Evolutionary conservation across 306 rosid genomes (phyloP).

Genomic region (Quillaja saponaria): DNA sequence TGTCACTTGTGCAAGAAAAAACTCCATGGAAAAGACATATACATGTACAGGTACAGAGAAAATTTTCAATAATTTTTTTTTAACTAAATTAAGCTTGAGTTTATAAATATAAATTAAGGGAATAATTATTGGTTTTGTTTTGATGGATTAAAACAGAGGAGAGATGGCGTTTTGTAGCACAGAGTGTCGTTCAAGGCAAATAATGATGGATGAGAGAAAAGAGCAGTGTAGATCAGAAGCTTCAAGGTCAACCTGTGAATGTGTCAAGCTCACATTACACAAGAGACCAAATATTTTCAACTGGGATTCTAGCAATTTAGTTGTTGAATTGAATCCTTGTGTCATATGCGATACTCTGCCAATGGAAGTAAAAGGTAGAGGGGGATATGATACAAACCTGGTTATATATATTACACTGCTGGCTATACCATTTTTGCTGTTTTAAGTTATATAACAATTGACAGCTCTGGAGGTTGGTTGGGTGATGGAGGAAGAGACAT

Average conservation of each 20-base stretch:
- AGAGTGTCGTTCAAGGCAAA: conserved; percentile 84
- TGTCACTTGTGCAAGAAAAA: conserved; percentile 70
- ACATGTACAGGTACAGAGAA: conserved; percentile 79
- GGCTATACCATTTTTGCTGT: conserved; percentile 21
- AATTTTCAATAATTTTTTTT: no score
- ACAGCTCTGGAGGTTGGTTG: no score
- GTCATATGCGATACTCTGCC: conserved; percentile 6
- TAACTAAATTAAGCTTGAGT: no score
- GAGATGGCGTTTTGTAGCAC: conserved; percentile 83
- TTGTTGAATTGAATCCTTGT: no score
- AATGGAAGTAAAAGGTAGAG: background rate
- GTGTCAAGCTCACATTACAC: conserved; percentile 49
- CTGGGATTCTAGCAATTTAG: conserved; percentile 77
- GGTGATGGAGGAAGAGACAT: no score
- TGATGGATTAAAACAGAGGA: conserved; percentile 53
- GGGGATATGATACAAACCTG: conserved; percentile 8
- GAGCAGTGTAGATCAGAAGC: conserved; percentile 72
- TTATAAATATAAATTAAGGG: background rate
- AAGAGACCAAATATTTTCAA: conserved; percentile 67
- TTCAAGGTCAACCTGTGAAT: conserved; percentile 44
- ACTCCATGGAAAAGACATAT: conserved; percentile 81
- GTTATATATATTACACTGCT: conserved; percentile 28
- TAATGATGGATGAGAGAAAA: conserved; percentile 73
- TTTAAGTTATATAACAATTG: conserved; percentile 22
- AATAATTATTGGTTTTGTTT: conserved; percentile 1